These are phyloP conservation scores for Naumovozyma dairenensis DNA, from an alignment of 805 yeast genomes.

Conservation along the genomic window DNA sequence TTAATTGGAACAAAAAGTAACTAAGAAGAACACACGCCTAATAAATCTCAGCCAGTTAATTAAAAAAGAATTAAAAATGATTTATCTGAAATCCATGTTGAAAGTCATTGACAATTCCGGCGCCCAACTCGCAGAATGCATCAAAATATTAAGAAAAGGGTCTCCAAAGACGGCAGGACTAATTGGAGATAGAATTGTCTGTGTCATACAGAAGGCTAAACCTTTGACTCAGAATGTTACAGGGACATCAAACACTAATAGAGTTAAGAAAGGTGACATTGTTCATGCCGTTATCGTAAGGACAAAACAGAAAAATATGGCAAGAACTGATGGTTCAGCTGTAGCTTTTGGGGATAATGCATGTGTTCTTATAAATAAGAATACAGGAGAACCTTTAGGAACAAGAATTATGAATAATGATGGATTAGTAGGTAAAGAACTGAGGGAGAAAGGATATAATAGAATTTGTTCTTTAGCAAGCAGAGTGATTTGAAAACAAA, in stretches of 20 bases:
- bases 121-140: conserved; percentile 89
- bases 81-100: conserved; percentile 76
- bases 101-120: conserved; percentile 95
- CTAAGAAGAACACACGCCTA: too few relatives aligned
- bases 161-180: conserved; percentile 74
- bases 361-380: conserved; percentile 86
- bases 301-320: conserved; percentile 63
- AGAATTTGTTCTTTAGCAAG: conserved; percentile 90
- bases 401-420: conserved; percentile 56
- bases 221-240: conserved; percentile 63
- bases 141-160: conserved; percentile 79
- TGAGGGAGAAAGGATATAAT: conserved; percentile 70
- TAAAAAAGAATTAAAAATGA: too few relatives aligned
- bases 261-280: conserved; percentile 91
- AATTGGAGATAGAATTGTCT: conserved; percentile 88
- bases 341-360: conserved; percentile 93
- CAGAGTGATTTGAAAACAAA: conserved; percentile 56
- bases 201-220: conserved; percentile 85
- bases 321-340: conserved; percentile 78
- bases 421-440: conserved; percentile 78
- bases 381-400: conserved; percentile 82
- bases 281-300: conserved; percentile 93
- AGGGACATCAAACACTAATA: conserved; percentile 63
- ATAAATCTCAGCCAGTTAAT: too few relatives aligned
- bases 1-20: too few relatives aligned